Conservation (phyloP, 768 basidiomycete genomes). For the Mycena olivaceomarginata region DNA sequence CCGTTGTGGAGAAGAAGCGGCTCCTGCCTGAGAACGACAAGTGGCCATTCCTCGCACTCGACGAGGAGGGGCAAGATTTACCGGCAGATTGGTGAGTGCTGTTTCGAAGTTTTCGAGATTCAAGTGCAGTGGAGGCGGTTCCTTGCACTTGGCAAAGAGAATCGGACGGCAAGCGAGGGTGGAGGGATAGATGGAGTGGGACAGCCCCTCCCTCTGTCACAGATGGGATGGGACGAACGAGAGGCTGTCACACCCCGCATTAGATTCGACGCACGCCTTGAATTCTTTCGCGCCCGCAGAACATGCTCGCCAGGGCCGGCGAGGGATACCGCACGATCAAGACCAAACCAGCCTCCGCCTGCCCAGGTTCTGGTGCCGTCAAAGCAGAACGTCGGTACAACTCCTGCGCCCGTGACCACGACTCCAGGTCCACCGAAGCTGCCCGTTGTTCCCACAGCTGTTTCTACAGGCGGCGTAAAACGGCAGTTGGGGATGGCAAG, state of each 20-base stretch:
- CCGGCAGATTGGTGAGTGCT: constrained; percentile 84
- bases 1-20: constrained; percentile 42
- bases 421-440: constrained; percentile 14
- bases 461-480: constrained; percentile 60
- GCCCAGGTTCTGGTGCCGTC: constrained; percentile 13
- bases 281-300: constrained; percentile 72
- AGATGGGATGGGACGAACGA: too few relatives aligned
- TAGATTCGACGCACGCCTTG: too few relatives aligned
- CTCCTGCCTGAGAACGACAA: constrained; percentile 77
- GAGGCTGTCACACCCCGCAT: too few relatives aligned
- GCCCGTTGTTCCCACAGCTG: constrained; percentile 6
- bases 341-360: constrained; percentile 66
- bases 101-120: neutral
- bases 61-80: constrained; percentile 85
- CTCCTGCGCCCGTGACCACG: neutral
- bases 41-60: constrained; percentile 81
- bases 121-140: too few relatives aligned
- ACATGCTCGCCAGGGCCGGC: constrained; percentile 92
- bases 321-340: constrained; percentile 91
- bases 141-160: too few relatives aligned
- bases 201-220: too few relatives aligned
- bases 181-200: too few relatives aligned
- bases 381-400: constrained; percentile 17
- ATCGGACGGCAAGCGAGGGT: too few relatives aligned
- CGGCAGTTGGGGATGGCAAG: constrained; percentile 80